Conservation (phyloP, 2,329 filamentous ascomycete species). For the Diaporthe longicolla region DNA sequence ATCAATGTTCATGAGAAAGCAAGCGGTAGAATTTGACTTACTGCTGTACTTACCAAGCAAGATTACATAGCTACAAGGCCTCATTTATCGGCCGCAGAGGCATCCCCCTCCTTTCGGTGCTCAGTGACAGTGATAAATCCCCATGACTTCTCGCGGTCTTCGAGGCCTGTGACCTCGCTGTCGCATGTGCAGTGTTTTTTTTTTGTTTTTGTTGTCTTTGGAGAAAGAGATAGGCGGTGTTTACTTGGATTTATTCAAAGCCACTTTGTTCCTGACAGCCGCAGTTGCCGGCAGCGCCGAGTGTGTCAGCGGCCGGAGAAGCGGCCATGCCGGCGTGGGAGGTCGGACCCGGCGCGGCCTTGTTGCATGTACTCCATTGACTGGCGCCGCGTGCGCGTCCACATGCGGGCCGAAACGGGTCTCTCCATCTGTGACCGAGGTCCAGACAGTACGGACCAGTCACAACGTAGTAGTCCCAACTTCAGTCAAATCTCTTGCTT, state of each 20-base stretch:
- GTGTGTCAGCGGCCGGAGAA: background rate
- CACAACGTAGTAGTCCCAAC: no score
- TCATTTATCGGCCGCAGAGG: background rate
- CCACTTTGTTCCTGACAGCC: background rate
- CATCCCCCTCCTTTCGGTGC: background rate
- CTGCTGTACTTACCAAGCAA: background rate
- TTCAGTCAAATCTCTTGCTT: background rate
- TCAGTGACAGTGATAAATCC: background rate
- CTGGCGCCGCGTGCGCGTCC: slow-evolving; percentile 1
- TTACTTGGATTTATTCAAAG: background rate
- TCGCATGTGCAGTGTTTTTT: no score
- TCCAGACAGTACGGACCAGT: background rate
- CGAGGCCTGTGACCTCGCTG: no score
- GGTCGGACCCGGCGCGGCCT: background rate
- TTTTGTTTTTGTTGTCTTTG: no score
- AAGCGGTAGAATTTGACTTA: background rate
- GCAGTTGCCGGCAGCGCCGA: background rate
- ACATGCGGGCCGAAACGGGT: slow-evolving; percentile 25
- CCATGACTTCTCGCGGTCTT: no score
- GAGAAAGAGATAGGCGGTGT: background rate
- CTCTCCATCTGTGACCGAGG: background rate
- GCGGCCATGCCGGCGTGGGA: background rate
- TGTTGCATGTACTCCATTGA: background rate
- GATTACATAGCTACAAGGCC: background rate
- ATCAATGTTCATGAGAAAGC: background rate